These are phyloP conservation scores for Plenodomus biglobosus DNA, from an alignment of 2,329 filamentous ascomycete genomes.

Conservation along the genomic window DNA sequence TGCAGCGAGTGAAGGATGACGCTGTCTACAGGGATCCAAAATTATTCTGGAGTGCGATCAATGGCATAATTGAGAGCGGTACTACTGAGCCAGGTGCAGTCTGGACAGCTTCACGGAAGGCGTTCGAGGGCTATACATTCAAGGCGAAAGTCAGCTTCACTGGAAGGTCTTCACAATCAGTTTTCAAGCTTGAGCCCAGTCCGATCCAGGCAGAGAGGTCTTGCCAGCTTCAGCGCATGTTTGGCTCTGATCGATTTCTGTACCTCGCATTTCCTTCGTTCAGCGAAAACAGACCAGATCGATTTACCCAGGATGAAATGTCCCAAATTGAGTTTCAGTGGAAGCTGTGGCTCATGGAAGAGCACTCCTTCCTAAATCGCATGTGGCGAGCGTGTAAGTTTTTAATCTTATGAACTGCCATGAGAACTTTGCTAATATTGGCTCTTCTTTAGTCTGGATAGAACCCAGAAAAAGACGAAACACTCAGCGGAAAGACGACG, in stretches of 20 bases:
- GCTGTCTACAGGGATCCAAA: constrained; percentile 12
- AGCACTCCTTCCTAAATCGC: constrained; percentile 46
- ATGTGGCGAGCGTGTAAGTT: constrained; percentile 41
- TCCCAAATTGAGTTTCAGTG: constrained; percentile 27
- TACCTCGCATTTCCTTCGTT: constrained; percentile 43
- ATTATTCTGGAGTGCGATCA: constrained; percentile 25
- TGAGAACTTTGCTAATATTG: too few species aligned
- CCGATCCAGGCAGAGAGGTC: constrained; percentile 34
- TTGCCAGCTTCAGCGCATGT: constrained; percentile 43
- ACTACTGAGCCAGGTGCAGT: constrained; percentile 18
- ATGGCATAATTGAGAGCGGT: constrained; percentile 1
- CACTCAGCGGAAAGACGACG: constrained; percentile 8
- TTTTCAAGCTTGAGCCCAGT: constrained; percentile 31
- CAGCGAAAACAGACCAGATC: constrained; percentile 10
- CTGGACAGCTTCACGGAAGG: constrained; percentile 28
- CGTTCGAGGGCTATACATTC: constrained; percentile 37
- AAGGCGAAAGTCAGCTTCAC: constrained; percentile 35
- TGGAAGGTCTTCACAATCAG: constrained; percentile 5
- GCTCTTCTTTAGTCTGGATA: constrained; percentile 28
- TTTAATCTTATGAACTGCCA: neutral
- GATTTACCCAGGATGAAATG: constrained; percentile 13
- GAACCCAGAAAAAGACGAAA: constrained; percentile 43
- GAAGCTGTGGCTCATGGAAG: constrained; percentile 37
- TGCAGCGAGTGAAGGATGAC: constrained; percentile 11
- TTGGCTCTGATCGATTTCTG: constrained; percentile 47